Conservation (phyloP, 75 land plant species). For the Cryptomeria japonica region DNA sequence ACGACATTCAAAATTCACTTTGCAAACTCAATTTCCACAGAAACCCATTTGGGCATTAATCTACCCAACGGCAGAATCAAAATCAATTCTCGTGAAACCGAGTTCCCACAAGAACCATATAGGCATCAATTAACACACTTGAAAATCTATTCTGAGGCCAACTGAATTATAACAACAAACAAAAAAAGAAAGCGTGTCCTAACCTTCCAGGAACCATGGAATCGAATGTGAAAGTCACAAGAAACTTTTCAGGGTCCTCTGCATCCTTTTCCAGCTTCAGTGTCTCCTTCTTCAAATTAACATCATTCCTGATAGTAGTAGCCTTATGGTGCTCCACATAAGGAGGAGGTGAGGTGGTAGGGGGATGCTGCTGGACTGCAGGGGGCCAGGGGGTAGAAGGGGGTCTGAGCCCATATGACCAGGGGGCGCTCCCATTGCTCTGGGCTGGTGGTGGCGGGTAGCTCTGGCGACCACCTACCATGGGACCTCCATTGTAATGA, state of each 20-base stretch:
- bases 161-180: background rate
- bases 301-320: constrained; percentile 85
- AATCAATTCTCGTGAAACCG: background rate
- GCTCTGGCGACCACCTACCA: constrained; percentile 18
- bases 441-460: constrained; percentile 16
- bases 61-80: background rate
- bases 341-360: constrained; percentile 23
- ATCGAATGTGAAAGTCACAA: constrained; percentile 88
- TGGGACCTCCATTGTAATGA: constrained; percentile 17
- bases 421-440: background rate
- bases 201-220: constrained; percentile 89
- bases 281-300: constrained; percentile 84
- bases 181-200: background rate
- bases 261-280: constrained; percentile 78
- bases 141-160: background rate
- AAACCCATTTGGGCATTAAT: background rate
- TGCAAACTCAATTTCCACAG: background rate
- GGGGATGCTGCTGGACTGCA: constrained; percentile 6
- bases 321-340: constrained; percentile 87
- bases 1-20: background rate
- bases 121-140: background rate
- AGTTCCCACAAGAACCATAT: background rate
- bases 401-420: constrained; percentile 2
- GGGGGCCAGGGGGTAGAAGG: constrained; percentile 13
- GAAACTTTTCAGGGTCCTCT: constrained; percentile 62